Conservation (phyloP, 169 alveolate species). For the Plasmodium sp. region DNA sequence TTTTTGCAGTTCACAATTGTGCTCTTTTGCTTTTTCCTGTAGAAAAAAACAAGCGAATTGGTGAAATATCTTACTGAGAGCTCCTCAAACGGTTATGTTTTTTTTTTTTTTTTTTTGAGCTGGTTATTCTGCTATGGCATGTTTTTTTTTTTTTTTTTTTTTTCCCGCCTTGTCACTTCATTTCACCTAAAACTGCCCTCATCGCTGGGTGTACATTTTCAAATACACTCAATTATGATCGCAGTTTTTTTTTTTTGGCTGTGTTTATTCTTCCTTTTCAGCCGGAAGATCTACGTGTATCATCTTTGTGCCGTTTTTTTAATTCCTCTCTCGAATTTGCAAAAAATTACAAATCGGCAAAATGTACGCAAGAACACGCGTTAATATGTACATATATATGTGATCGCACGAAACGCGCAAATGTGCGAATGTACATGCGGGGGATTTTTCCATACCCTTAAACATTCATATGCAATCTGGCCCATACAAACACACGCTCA, state of each 20-base stretch:
- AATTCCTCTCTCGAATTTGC: not conserved
- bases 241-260: not conserved
- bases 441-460: not conserved
- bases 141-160: not conserved
- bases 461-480: not conserved
- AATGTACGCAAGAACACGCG: not conserved
- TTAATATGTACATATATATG: not conserved
- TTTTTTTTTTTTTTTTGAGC: not conserved
- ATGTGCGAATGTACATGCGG: not conserved
- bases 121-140: not conserved
- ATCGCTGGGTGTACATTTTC: not conserved
- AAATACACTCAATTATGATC: not conserved
- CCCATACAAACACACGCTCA: not conserved
- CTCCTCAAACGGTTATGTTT: not conserved
- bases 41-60: constrained; percentile 1
- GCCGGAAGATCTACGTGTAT: not conserved
- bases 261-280: not conserved
- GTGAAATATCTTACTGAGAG: not conserved
- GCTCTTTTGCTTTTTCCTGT: not conserved
- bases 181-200: constrained; percentile 6
- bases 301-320: not conserved
- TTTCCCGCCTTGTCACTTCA: not conserved
- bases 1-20: not conserved
- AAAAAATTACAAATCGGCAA: not conserved
- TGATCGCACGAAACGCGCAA: not conserved